These are phyloP conservation scores for Colletotrichum chlorophyti DNA, from an alignment of 2,329 filamentous ascomycete genomes.

Conservation along the genomic window DNA sequence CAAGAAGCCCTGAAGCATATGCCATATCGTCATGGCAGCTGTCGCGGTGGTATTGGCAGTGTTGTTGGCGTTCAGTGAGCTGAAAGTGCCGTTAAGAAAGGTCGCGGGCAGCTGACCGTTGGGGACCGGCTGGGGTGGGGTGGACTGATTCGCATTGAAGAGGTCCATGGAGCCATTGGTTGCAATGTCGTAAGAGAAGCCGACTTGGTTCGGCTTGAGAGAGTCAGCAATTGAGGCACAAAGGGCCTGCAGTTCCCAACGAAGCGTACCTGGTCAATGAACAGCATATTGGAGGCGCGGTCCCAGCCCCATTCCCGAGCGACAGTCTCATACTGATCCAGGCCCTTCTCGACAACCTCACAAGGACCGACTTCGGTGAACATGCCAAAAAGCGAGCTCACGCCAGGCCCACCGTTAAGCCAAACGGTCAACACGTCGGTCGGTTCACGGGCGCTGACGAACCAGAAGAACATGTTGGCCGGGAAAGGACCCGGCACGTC, in stretches of 20 bases:
- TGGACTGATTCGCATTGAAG: slow-evolving; percentile 45
- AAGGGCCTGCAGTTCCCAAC: slow-evolving; percentile 31
- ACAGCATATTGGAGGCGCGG: slow-evolving; percentile 59
- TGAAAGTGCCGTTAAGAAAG: slow-evolving; percentile 70
- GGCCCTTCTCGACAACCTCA: slow-evolving; percentile 53
- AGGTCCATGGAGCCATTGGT: slow-evolving; percentile 66
- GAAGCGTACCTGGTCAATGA: slow-evolving; percentile 58
- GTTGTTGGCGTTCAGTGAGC: slow-evolving; percentile 53
- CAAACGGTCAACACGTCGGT: slow-evolving; percentile 61
- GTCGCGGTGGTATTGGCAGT: slow-evolving; percentile 63
- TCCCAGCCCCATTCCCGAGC: slow-evolving; percentile 72
- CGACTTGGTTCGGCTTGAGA: slow-evolving; percentile 70
- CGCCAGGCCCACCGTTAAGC: slow-evolving; percentile 73
- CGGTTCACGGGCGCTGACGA: slow-evolving; percentile 51
- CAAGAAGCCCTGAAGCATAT: slow-evolving; percentile 69
- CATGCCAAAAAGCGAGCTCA: slow-evolving; percentile 69
- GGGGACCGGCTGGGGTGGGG: slow-evolving; percentile 36
- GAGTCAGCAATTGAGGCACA: slow-evolving; percentile 36
- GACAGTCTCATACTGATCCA: slow-evolving; percentile 59
- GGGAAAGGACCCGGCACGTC: slow-evolving; percentile 61
- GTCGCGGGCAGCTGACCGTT: slow-evolving; percentile 36
- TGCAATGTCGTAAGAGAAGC: slow-evolving; percentile 70
- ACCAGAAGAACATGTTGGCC: slow-evolving; percentile 61
- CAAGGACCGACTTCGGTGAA: slow-evolving; percentile 67
- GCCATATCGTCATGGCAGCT: slow-evolving; percentile 68